Evolutionary conservation across 2,329 filamentous ascomycete genomes (phyloP).

Genomic region (Scopulariopsis brevicaulis): DNA sequence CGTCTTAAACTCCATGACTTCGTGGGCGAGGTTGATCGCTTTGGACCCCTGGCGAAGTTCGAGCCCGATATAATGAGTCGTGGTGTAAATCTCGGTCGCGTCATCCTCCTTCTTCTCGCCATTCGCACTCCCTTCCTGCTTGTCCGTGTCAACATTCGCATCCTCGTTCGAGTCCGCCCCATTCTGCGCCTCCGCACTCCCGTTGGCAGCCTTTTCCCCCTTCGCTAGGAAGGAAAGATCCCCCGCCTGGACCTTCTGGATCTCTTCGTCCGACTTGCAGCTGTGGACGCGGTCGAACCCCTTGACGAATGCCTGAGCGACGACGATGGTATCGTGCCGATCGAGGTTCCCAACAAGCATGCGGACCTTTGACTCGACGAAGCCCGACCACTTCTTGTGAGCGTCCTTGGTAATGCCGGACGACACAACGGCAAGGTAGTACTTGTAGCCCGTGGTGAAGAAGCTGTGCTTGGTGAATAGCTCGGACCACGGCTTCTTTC

Average conservation of each 20-base stretch:
- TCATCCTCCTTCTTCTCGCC: conserved; percentile 12
- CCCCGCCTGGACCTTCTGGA: conserved; percentile 42
- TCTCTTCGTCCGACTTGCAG: conserved; percentile 43
- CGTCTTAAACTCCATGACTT: conserved; percentile 80
- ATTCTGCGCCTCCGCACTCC: conserved; percentile 27
- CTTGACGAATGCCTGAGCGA: conserved; percentile 89
- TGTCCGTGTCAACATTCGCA: conserved; percentile 10
- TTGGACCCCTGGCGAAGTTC: conserved; percentile 68
- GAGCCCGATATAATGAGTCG: conserved; percentile 89
- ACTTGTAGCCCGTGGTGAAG: conserved; percentile 88
- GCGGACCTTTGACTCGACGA: conserved; percentile 88
- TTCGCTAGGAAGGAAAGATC: conserved; percentile 31
- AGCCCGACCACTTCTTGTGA: conserved; percentile 78
- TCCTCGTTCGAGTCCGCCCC: conserved; percentile 14
- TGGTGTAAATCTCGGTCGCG: conserved; percentile 54
- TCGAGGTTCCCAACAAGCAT: conserved; percentile 77
- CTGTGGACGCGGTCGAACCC: conserved; percentile 75
- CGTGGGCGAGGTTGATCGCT: conserved; percentile 65
- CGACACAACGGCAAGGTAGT: conserved; percentile 82
- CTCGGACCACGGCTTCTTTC: conserved; percentile 72
- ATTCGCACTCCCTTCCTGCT: conserved; percentile 2
- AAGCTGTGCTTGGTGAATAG: conserved; percentile 86
- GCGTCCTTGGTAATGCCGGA: conserved; percentile 75
- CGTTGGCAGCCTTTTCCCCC: conserved; percentile 35
- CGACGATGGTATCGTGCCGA: conserved; percentile 62